phyloP scores from a whole-genome alignment of 768 basidiomycete species.

The Glaciozyma antarctica region DNA sequence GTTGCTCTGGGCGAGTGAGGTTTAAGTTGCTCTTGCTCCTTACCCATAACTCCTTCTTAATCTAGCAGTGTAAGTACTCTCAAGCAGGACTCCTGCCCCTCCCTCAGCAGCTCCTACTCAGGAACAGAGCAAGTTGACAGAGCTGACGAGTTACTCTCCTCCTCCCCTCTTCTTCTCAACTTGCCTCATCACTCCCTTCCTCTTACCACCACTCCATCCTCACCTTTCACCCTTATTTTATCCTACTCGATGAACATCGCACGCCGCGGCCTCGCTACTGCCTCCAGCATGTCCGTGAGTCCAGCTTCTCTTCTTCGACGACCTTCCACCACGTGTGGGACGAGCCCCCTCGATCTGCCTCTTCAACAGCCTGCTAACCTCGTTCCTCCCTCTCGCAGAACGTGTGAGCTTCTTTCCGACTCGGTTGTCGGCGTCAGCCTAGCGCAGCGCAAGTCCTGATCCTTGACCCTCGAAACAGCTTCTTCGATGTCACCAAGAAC shows the following conservation, averaged over 20 bases:
- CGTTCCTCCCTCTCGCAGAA: background rate
- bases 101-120: too few species aligned
- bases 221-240: background rate
- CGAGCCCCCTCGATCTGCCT: background rate
- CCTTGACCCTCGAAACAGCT: background rate
- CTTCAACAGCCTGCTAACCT: background rate
- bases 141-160: background rate
- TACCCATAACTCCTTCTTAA: too few species aligned
- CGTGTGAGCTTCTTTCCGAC: conserved; percentile 1
- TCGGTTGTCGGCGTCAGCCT: too few species aligned
- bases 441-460: too few species aligned
- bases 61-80: too few species aligned
- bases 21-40: too few species aligned
- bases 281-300: conserved; percentile 26
- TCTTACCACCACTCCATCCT: background rate
- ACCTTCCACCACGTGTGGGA: background rate
- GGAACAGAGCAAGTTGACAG: background rate
- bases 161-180: background rate
- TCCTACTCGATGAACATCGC: conserved; percentile 1
- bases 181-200: background rate
- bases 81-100: too few species aligned
- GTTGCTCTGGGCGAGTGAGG: too few species aligned
- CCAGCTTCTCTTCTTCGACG: background rate
- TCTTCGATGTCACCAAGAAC: conserved; percentile 49
- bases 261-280: conserved; percentile 25